Conservation (phyloP, 345 rosid species). For the Euphorbia lathyris region DNA sequence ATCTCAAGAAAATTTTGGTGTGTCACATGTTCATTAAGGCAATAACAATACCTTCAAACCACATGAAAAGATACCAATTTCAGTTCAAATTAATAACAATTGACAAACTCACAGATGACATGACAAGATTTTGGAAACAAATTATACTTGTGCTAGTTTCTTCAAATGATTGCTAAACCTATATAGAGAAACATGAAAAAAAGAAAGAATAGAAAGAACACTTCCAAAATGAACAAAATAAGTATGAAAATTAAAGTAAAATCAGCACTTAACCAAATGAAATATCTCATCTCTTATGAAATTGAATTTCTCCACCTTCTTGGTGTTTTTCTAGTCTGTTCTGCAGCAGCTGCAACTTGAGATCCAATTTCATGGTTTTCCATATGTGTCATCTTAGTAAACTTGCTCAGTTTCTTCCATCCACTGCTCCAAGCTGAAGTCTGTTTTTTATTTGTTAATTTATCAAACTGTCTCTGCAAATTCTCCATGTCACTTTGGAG, state of each 20-base stretch:
- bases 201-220: not conserved
- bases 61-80: too few relatives aligned
- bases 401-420: conserved; percentile 89
- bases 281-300: conserved; percentile 37
- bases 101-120: conserved; percentile 4
- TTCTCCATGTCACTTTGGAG: conserved; percentile 86
- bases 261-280: conserved; percentile 4
- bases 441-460: conserved; percentile 63
- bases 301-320: conserved; percentile 97
- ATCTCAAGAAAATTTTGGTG: too few relatives aligned
- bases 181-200: not conserved
- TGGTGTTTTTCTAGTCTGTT: conserved; percentile 60
- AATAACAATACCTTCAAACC: not conserved
- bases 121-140: conserved; percentile 1
- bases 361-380: conserved; percentile 61
- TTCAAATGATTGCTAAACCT: not conserved
- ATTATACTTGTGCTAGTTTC: conserved; percentile 7
- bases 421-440: conserved; percentile 74
- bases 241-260: not conserved
- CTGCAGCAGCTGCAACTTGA: conserved; percentile 43
- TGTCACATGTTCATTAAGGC: not conserved
- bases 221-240: conserved; percentile 8
- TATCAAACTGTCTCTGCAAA: conserved; percentile 82
- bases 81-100: conserved; percentile 1
- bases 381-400: conserved; percentile 59